These are phyloP conservation scores for Phellopilus nigrolimitatus DNA, from an alignment of 1,284 basidiomycete species.

Conservation along the genomic window DNA sequence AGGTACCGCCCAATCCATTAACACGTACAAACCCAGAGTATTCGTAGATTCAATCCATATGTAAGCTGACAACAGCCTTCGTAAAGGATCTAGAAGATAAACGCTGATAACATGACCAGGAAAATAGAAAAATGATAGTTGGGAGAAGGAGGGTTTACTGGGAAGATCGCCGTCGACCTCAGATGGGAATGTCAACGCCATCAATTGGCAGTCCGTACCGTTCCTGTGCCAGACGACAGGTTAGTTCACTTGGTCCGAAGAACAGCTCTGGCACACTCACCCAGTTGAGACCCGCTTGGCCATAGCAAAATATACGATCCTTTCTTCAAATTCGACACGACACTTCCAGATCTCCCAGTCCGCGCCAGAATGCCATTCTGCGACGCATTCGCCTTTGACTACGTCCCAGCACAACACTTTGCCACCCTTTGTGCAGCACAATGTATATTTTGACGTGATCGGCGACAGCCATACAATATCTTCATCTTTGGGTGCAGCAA, in stretches of 20 bases:
- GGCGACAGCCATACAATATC: slow-evolving; percentile 73
- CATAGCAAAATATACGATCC: slow-evolving; percentile 70
- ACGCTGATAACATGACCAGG: slow-evolving; percentile 70
- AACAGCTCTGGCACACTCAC: not conserved
- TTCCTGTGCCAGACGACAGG: slow-evolving; percentile 5
- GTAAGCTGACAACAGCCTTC: slow-evolving; percentile 59
- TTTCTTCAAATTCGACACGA: slow-evolving; percentile 64
- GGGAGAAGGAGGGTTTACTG: slow-evolving; percentile 41
- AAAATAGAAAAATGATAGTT: slow-evolving; percentile 56
- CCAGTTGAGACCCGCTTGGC: slow-evolving; percentile 52
- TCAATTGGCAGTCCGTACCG: slow-evolving; percentile 19
- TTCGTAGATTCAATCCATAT: slow-evolving; percentile 49
- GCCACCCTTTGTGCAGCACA: slow-evolving; percentile 68
- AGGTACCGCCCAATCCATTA: slow-evolving; percentile 60
- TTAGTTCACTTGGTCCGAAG: not conserved
- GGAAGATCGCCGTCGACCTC: slow-evolving; percentile 17
- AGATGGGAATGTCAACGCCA: slow-evolving; percentile 17
- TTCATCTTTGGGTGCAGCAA: slow-evolving; percentile 56
- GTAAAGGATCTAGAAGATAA: slow-evolving; percentile 63
- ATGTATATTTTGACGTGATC: slow-evolving; percentile 65
- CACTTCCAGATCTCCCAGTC: slow-evolving; percentile 75
- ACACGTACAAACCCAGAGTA: slow-evolving; percentile 55
- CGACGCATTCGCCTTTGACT: slow-evolving; percentile 49
- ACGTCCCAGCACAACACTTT: slow-evolving; percentile 77
- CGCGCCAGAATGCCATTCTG: slow-evolving; percentile 60